Evolutionary conservation across 805 yeast species (phyloP).

Genomic region (Candida sonorensis): DNA sequence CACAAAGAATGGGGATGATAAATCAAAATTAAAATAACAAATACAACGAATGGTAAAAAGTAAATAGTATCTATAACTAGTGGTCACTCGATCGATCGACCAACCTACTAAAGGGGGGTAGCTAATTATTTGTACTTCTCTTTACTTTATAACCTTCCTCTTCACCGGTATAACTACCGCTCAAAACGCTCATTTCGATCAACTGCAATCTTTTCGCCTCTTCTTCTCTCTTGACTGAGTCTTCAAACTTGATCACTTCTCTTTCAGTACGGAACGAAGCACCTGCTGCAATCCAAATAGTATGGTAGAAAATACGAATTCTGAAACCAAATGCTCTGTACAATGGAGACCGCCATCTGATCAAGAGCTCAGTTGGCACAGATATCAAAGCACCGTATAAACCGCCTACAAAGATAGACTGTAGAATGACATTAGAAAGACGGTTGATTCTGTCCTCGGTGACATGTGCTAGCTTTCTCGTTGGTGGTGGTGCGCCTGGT

Average conservation of each 20-base stretch:
- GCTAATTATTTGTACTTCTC: background rate
- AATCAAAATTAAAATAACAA: too few species aligned
- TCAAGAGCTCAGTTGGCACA: conserved; percentile 28
- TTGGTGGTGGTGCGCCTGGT: background rate
- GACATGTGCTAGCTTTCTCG: conserved; percentile 15
- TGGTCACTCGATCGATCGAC: too few species aligned
- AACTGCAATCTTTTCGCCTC: conserved; percentile 24
- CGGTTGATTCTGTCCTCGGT: conserved; percentile 19
- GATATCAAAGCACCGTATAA: conserved; percentile 32
- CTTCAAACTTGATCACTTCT: conserved; percentile 29
- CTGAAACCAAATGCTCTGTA: conserved; percentile 31
- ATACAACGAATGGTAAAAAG: too few species aligned
- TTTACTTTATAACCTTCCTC: conserved; percentile 15
- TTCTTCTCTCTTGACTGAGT: conserved; percentile 25
- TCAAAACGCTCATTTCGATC: conserved; percentile 26
- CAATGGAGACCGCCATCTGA: conserved; percentile 31
- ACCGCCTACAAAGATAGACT: conserved; percentile 28
- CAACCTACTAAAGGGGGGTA: too few species aligned
- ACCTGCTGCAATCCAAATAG: conserved; percentile 29
- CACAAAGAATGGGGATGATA: too few species aligned
- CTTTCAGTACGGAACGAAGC: conserved; percentile 31
- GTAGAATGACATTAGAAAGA: conserved; percentile 23
- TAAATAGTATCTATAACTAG: too few species aligned
- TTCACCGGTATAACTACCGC: conserved; percentile 27
- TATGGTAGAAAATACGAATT: conserved; percentile 31